Percentiles rank a stretch among this genome's conserved stretches.
These are phyloP conservation scores for slime mould (Dictyostelium discoideum) DNA, from an alignment of 78 protist species.

Conservation along the genomic window DNA sequence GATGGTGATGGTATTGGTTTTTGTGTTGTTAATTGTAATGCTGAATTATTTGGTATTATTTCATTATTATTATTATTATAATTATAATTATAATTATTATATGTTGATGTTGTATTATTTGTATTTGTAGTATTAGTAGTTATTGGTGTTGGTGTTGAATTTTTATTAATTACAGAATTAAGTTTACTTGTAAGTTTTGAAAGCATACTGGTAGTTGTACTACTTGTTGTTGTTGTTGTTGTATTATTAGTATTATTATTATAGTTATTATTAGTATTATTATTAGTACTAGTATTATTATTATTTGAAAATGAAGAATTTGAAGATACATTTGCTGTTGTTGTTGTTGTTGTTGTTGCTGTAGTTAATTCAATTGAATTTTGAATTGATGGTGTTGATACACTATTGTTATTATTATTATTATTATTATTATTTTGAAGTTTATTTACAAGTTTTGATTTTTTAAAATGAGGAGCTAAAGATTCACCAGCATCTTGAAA, in stretches of 20 bases:
- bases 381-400: background rate
- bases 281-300: background rate
- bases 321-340: background rate
- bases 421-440: background rate
- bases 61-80: background rate
- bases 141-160: background rate
- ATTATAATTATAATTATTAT: background rate
- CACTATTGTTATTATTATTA: background rate
- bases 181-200: slow-evolving; percentile 7
- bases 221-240: background rate
- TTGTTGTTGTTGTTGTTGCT: slow-evolving; percentile 5
- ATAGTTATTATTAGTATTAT: background rate
- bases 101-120: background rate
- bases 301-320: background rate
- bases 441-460: background rate
- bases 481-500: slow-evolving; percentile 7
- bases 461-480: slow-evolving; percentile 10
- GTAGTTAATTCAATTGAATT: background rate
- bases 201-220: background rate
- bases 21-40: background rate
- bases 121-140: background rate
- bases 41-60: background rate
- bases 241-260: background rate
- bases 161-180: background rate
- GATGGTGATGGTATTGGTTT: background rate